phyloP scores from a whole-genome alignment of 2,329 filamentous ascomycete species.

The Aspergillus neotritici region DNA sequence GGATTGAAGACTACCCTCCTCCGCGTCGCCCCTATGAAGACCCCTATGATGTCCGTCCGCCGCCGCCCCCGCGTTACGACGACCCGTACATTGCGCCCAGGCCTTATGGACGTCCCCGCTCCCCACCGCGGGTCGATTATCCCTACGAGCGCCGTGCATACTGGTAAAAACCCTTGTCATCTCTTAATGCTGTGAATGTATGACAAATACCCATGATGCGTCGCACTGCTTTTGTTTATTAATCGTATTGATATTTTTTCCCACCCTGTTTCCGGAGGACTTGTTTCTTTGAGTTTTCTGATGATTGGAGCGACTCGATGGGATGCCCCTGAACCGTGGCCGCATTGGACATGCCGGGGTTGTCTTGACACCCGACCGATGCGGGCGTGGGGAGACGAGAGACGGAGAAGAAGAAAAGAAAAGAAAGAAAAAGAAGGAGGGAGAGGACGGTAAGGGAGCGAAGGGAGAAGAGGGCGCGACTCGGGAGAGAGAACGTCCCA shows the following conservation, averaged over 20 bases:
- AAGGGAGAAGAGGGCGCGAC: no score
- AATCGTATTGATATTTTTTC: not conserved
- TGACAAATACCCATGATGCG: conserved; percentile 22
- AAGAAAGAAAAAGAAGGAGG: no score
- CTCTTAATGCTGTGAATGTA: conserved; percentile 14
- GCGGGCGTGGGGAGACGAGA: no score
- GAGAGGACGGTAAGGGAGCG: no score
- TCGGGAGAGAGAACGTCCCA: no score
- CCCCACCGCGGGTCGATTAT: conserved; percentile 38
- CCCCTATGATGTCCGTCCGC: conserved; percentile 50
- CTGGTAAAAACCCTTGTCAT: conserved; percentile 33
- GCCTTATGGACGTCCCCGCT: conserved; percentile 48
- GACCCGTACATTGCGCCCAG: conserved; percentile 55
- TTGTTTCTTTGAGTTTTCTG: conserved; percentile 4
- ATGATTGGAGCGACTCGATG: not conserved
- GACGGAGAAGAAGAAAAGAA: no score
- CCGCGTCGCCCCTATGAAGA: conserved; percentile 56
- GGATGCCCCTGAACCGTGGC: no score
- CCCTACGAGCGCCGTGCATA: conserved; percentile 42
- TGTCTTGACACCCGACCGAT: no score
- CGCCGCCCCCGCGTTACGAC: conserved; percentile 51
- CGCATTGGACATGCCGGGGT: no score
- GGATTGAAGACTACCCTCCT: conserved; percentile 68
- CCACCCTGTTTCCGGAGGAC: conserved; percentile 4
- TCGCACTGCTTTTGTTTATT: not conserved